These are phyloP conservation scores for Euphrasia confusa DNA, from an alignment of 257 asterid genomes.

Conservation along the genomic window DNA sequence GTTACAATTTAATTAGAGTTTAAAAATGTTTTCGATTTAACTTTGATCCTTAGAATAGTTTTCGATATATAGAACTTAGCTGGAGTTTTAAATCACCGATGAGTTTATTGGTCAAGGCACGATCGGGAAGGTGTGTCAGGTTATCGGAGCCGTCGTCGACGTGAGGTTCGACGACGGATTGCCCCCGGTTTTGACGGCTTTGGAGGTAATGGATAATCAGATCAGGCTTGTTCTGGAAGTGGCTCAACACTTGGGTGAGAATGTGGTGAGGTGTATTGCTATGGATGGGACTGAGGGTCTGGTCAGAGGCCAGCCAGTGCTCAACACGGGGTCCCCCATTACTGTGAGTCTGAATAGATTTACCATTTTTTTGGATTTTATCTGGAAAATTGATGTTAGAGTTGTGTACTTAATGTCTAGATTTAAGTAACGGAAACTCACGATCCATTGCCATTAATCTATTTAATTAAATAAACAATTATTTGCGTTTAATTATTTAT, in stretches of 20 bases:
- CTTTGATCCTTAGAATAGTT: too few species aligned
- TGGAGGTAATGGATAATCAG: constrained; percentile 85
- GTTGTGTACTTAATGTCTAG: too few species aligned
- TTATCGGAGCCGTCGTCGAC: constrained; percentile 95
- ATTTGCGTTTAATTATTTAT: too few species aligned
- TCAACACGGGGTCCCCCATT: constrained; percentile 89
- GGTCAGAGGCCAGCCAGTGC: constrained; percentile 88
- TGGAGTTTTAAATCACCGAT: constrained; percentile 42
- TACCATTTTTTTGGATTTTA: not conserved
- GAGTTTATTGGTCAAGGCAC: constrained; percentile 75
- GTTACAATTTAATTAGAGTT: too few species aligned
- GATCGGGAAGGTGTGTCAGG: constrained; percentile 80
- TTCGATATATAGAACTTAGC: too few species aligned
- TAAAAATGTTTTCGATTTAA: too few species aligned
- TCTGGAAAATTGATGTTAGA: too few species aligned
- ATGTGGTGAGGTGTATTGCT: constrained; percentile 87
- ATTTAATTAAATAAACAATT: too few species aligned
- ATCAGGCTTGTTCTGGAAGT: constrained; percentile 95
- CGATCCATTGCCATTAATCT: too few species aligned
- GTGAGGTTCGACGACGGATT: constrained; percentile 82
- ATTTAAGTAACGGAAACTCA: too few species aligned
- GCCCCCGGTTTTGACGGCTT: constrained; percentile 88
- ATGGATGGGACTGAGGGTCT: constrained; percentile 99
- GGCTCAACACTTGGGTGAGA: constrained; percentile 95
- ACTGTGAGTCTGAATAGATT: constrained; percentile 47